Base-by-base conservation (phyloP, 129 eudicot species). In the Calendula officinalis region DNA sequence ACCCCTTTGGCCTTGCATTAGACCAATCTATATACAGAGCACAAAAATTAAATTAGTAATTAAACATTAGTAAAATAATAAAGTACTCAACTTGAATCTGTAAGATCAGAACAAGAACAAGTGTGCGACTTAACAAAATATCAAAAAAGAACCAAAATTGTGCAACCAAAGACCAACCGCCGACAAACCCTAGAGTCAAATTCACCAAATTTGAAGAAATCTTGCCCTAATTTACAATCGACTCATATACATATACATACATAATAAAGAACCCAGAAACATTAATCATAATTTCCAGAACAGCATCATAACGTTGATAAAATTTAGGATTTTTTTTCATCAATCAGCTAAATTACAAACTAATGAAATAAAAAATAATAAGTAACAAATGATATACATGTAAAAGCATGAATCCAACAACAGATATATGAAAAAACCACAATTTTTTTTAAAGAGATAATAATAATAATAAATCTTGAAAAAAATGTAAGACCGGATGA, bases 1-100 rank as follows among this genome's bases (percentile, higher is more conserved):
- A 76, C 90, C 79, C 75, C 82, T 76, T 7, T 80, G 90, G 68
- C 94, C 98, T 76, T 91, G 95, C 98, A 87, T 91, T 78, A 64
- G 81, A 65, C 61, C 78, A n/a, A 13, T 56, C 41, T 3, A 14
- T 0, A 12, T 50, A 16, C 8, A 15, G 10, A 50, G 14, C 30
- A 35, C 12, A 7, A n/a, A 22, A 14, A 7, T 32, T 5, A 50
- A 61, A 36, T 33, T 36, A 2, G n/a, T 34, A 22, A 22, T 22
- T 22, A 1, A 22, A 22, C 30, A 22, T 22, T 22, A 22, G 30
- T 22, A 22, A 22, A 22, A 22, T 22, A 22, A 22, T 22, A 22
- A 22, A 22, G 30, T 5, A 55, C 52, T 54, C 30, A 56, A 50
- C 55, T 64, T 75, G 53, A 60, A 80, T 49, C 70, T 27, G 45